Conservation (phyloP, 2,329 filamentous ascomycete genomes). For the Colletotrichum somersetense region DNA sequence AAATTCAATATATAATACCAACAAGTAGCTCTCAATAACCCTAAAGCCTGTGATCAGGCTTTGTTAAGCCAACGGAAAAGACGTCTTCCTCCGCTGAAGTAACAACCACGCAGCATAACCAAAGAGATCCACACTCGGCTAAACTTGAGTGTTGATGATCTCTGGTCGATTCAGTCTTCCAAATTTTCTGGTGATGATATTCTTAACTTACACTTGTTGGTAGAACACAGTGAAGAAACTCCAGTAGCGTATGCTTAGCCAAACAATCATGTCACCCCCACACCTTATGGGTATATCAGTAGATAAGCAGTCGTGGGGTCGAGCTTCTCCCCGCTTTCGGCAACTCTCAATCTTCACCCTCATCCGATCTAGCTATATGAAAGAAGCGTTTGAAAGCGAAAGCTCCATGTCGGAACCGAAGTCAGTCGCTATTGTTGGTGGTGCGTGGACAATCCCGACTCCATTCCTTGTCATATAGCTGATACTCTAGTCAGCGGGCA, state of each 20-base stretch:
- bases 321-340: slow-evolving; percentile 12
- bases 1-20: too few species aligned
- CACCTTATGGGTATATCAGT: background rate
- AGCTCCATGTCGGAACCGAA: slow-evolving; percentile 25
- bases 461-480: background rate
- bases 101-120: too few species aligned
- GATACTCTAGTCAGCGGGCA: slow-evolving; percentile 41
- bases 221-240: background rate
- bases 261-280: background rate
- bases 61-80: too few species aligned
- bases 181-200: background rate
- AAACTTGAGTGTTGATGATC: background rate
- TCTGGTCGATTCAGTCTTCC: background rate
- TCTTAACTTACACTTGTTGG: background rate
- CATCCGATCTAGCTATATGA: background rate
- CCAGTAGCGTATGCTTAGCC: background rate
- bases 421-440: slow-evolving; percentile 27
- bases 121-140: background rate
- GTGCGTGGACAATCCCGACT: background rate
- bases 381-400: background rate
- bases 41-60: too few species aligned
- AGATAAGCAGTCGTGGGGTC: slow-evolving; percentile 23
- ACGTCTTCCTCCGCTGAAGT: too few species aligned
- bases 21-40: too few species aligned
- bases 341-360: background rate